Percentiles rank a stretch among this genome's conserved stretches.
Evolutionary conservation across 2,329 filamentous ascomycete genomes (phyloP).

Genomic region (Chaetomium olivaceum): DNA sequence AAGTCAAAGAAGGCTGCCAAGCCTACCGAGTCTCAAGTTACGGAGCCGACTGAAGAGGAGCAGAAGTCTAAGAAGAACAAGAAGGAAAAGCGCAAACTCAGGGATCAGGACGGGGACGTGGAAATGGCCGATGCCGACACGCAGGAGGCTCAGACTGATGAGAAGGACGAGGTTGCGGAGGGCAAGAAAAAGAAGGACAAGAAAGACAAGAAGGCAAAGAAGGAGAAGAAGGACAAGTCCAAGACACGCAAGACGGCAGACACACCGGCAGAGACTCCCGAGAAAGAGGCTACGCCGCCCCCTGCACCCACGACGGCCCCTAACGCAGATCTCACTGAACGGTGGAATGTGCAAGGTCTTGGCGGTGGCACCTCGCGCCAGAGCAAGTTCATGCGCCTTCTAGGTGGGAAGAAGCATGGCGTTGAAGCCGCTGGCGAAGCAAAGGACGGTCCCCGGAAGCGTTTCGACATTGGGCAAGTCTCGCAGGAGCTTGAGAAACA

Average conservation of each 20-base stretch:
- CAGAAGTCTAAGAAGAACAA: conserved; percentile 6
- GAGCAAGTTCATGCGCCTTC: conserved; percentile 57
- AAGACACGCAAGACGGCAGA: conserved; percentile 17
- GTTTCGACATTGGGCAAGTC: conserved; percentile 42
- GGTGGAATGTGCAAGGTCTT: conserved; percentile 56
- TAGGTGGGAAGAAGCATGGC: conserved; percentile 53
- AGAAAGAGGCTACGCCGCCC: background rate
- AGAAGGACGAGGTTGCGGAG: conserved; percentile 8
- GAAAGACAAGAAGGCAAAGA: conserved; percentile 9
- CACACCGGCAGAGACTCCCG: conserved; percentile 1
- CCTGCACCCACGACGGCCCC: conserved; percentile 26
- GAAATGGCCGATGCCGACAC: conserved; percentile 15
- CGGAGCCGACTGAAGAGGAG: background rate
- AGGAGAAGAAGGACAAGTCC: conserved; percentile 24
- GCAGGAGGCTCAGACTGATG: conserved; percentile 11
- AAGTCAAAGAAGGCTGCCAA: conserved; percentile 3
- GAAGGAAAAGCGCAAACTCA: conserved; percentile 9
- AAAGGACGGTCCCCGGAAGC: conserved; percentile 33
- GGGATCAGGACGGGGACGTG: conserved; percentile 14
- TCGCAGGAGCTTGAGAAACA: conserved; percentile 58
- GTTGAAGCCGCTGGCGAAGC: conserved; percentile 22
- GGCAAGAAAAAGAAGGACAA: conserved; percentile 21
- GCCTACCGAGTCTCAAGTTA: background rate
- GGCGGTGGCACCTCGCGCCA: conserved; percentile 54
- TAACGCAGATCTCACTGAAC: conserved; percentile 39